Conservation (phyloP, 2,329 filamentous ascomycete species). For the Periconia digitata region DNA sequence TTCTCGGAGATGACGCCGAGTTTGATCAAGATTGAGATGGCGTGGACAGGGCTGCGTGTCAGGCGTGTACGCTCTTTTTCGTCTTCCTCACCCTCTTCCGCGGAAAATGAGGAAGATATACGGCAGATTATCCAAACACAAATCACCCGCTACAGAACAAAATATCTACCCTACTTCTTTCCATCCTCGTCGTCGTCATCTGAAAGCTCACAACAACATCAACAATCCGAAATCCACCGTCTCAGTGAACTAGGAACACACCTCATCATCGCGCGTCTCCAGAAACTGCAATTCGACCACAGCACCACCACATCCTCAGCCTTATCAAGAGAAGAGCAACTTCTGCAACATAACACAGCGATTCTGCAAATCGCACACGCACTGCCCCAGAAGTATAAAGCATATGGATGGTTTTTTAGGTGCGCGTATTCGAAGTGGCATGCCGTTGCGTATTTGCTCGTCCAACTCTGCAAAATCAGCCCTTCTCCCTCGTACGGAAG, state of each 20-base stretch:
- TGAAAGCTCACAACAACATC: too few relatives aligned
- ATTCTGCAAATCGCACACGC: slow-evolving; percentile 11
- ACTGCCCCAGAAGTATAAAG: slow-evolving; percentile 29
- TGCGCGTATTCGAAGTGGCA: slow-evolving; percentile 61
- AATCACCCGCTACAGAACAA: slow-evolving; percentile 4
- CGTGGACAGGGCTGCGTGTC: slow-evolving; percentile 3
- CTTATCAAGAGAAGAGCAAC: background rate
- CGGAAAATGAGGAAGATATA: background rate
- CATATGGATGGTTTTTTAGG: slow-evolving; percentile 62
- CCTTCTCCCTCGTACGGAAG: too few relatives aligned
- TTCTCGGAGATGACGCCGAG: slow-evolving; percentile 14
- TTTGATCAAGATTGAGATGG: slow-evolving; percentile 11
- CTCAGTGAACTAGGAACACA: slow-evolving; percentile 6
- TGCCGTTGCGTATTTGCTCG: slow-evolving; percentile 58
- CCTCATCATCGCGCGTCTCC: slow-evolving; percentile 7
- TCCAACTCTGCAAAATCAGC: slow-evolving; percentile 53
- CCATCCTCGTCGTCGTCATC: too few relatives aligned
- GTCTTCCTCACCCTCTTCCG: too few relatives aligned
- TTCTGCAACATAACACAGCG: slow-evolving; percentile 9
- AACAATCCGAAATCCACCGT: slow-evolving; percentile 4
- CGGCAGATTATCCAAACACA: background rate
- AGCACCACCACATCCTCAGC: background rate
- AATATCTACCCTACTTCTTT: slow-evolving; percentile 9
- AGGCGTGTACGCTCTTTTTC: too few relatives aligned
- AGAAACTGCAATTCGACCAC: slow-evolving; percentile 7